These are phyloP conservation scores for Sordariomycetes sp. DNA, from an alignment of 2,329 filamentous ascomycete genomes.

Conservation along the genomic window DNA sequence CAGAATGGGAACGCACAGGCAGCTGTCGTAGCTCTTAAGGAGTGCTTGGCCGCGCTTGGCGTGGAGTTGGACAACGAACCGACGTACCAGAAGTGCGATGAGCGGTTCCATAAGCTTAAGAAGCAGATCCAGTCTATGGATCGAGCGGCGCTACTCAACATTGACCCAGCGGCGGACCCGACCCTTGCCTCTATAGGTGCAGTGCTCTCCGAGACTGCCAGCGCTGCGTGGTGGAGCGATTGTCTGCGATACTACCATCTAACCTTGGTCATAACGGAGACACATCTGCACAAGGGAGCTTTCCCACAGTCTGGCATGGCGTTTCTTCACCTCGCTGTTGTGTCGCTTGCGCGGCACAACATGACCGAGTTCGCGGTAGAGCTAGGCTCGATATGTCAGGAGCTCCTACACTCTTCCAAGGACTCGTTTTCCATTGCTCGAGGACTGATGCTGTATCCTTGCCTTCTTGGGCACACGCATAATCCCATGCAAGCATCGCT, in stretches of 20 bases:
- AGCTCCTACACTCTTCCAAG: slow-evolving; percentile 53
- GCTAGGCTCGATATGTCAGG: slow-evolving; percentile 52
- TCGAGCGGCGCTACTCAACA: slow-evolving; percentile 32
- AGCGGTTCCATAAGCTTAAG: slow-evolving; percentile 58
- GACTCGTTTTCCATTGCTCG: slow-evolving; percentile 59
- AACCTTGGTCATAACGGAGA: slow-evolving; percentile 55
- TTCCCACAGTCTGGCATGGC: slow-evolving; percentile 62
- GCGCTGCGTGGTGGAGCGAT: slow-evolving; percentile 67
- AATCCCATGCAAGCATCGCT: slow-evolving; percentile 50
- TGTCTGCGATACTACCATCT: slow-evolving; percentile 64
- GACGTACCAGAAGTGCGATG: slow-evolving; percentile 69
- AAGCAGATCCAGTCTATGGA: slow-evolving; percentile 51
- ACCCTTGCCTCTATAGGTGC: slow-evolving; percentile 56
- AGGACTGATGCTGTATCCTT: slow-evolving; percentile 58
- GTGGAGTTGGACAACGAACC: slow-evolving; percentile 56
- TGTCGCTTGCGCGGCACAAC: slow-evolving; percentile 61
- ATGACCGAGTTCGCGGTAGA: slow-evolving; percentile 61
- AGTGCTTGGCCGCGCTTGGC: slow-evolving; percentile 61
- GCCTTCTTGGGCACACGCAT: slow-evolving; percentile 63
- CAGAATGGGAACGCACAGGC: slow-evolving; percentile 62
- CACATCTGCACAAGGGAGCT: slow-evolving; percentile 53
- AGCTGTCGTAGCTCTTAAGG: slow-evolving; percentile 61
- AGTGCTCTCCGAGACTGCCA: slow-evolving; percentile 60
- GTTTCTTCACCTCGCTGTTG: slow-evolving; percentile 59
- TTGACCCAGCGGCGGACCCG: slow-evolving; percentile 35